Base-by-base conservation (phyloP, 305 asterid species). In the Petunia hybrid region DNA sequence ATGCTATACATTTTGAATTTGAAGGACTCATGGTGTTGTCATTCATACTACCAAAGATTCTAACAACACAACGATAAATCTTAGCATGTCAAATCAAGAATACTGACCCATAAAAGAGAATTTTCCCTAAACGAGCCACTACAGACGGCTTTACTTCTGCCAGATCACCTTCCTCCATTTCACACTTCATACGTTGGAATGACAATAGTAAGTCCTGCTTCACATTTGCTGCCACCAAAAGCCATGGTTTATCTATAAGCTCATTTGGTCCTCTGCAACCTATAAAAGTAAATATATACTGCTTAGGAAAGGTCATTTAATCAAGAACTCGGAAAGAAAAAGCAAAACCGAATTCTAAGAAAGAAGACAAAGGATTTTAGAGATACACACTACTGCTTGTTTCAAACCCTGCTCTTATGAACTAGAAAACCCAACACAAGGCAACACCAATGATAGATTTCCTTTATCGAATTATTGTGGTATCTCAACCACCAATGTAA, bases 21-120 rank as follows among this genome's bases (percentile, higher is more conserved):
- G 39, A n/a, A 14, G 7, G 43, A 7, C 39, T 43, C 62, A 78
- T 38, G 42, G 4, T 22, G 40, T 5, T 31, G 13, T 41, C 68
- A n/a, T 59, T 61, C 45, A 42, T 48, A 31, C 6, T 31, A 56
- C 39, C 70, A 9, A 8, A 36, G 53, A 71, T 55, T 8, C 55
- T 51, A 46, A 46, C 2, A 62, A 65, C 40, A 51, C 2, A 5
- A 13, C 12, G 39, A 41, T 41, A 41, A n/a, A 38, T 40, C 64
- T 39, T 43, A 82, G 53, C 55, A 3, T 31, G 8, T 5, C 2
- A 65, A 71, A 59, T 53, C 46, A 74, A 60, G 55, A 55, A 36
- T 48, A 84, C 90, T 84, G 78, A 90, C 89, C 91, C 84, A 70
- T 79, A 86, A 81, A 89, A 87, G 16, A 83, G 78, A 78, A 88